Conservation (phyloP, 805 yeast genomes). For the Schizosaccharomyces lindneri region DNA sequence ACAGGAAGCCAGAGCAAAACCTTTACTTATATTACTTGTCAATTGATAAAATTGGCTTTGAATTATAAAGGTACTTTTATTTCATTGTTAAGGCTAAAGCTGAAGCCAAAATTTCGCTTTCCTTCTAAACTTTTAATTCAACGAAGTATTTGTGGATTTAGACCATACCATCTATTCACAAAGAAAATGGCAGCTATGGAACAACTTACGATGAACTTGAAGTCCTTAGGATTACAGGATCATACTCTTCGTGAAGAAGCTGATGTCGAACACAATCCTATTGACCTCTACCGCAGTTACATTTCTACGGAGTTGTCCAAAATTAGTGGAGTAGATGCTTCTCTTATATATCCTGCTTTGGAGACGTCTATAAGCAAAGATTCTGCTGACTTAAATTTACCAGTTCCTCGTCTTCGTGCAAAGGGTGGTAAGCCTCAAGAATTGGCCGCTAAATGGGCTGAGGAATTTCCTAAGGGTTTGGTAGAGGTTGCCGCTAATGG, state of each 20-base stretch:
- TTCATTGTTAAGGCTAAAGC: too few relatives aligned
- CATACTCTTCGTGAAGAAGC: background rate
- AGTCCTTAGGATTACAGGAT: background rate
- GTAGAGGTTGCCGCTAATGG: constrained; percentile 60
- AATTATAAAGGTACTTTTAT: too few relatives aligned
- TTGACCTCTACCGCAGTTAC: constrained; percentile 74
- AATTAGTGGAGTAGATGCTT: constrained; percentile 45
- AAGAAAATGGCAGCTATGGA: background rate
- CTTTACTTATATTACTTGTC: too few relatives aligned
- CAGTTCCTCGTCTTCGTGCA: constrained; percentile 72
- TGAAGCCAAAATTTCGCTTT: too few relatives aligned
- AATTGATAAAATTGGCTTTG: too few relatives aligned
- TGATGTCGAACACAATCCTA: constrained; percentile 25
- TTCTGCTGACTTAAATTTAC: constrained; percentile 79
- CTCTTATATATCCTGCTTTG: constrained; percentile 54
- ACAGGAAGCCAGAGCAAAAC: too few relatives aligned
- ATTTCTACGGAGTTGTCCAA: constrained; percentile 54
- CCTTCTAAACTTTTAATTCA: background rate
- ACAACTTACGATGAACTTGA: background rate
- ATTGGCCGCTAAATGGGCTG: constrained; percentile 55
- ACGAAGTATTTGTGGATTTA: background rate
- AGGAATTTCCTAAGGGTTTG: constrained; percentile 47
- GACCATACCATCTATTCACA: background rate
- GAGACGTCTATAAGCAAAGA: constrained; percentile 36
- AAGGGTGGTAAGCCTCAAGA: constrained; percentile 53